Evolutionary conservation across 2,329 filamentous ascomycete genomes (phyloP).

Genomic region (Pseudocercospora musae): DNA sequence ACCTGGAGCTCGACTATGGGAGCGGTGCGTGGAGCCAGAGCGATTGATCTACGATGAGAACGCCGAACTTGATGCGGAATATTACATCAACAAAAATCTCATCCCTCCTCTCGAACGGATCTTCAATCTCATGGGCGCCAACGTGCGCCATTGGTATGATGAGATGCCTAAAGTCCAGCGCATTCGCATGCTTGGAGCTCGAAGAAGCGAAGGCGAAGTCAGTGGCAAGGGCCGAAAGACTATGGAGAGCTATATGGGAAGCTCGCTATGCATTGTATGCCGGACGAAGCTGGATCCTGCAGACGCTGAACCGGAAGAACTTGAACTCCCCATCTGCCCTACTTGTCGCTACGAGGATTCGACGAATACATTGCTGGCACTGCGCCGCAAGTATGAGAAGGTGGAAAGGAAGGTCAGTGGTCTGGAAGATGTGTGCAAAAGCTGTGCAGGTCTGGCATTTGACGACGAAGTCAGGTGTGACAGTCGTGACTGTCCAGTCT

Average conservation of each 20-base stretch:
- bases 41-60: constrained; percentile 73
- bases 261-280: constrained; percentile 76
- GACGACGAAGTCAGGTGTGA: constrained; percentile 81
- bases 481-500: constrained; percentile 88
- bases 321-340: constrained; percentile 53
- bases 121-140: constrained; percentile 92
- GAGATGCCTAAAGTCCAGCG: constrained; percentile 92
- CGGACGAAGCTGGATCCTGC: constrained; percentile 53
- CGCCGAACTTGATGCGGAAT: constrained; percentile 83
- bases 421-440: constrained; percentile 70
- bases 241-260: constrained; percentile 90
- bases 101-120: constrained; percentile 94
- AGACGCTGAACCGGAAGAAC: constrained; percentile 18
- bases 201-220: constrained; percentile 16
- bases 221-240: constrained; percentile 53
- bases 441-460: constrained; percentile 70
- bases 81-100: constrained; percentile 94
- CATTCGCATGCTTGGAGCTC: constrained; percentile 57
- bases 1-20: constrained; percentile 78
- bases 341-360: constrained; percentile 51
- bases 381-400: constrained; percentile 60
- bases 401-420: constrained; percentile 64
- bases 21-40: constrained; percentile 87
- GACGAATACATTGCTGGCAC: constrained; percentile 61
- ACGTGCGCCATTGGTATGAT: constrained; percentile 87